Evolutionary conservation across 306 rosid genomes (phyloP), one percentile per base, ranked within the genome.

Genomic region (Vigna trinervia): DNA sequence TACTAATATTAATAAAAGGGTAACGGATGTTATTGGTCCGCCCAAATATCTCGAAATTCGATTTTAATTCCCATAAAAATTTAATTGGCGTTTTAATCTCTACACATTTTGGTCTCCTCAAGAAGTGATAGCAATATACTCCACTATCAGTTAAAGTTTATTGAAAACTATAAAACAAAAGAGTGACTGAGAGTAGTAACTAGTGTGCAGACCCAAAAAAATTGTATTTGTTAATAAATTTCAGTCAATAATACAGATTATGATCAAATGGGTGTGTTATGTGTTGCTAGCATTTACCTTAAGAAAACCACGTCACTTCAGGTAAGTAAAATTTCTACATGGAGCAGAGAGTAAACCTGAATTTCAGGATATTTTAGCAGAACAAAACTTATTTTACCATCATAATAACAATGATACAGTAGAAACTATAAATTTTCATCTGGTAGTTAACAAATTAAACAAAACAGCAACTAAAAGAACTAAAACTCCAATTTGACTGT

Each of bases 381-480:
- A 41, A 41, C 46, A 41, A 41, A 41, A 41, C 46, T 41, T 41
- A 41, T 41, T 48, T 47, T 48, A 50, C 9, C 19, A 7, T n/a
- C 7, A 17, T 50, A 50, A 6, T 15, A 50, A 41, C 46, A 36
- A 36, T 36, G 2, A 50, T 12, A n/a, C 58, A 52, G 5, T 52
- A 20, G 54, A 58, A 69, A 26, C 69, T 1, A 50, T 3, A 53
- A 78, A 78, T 34, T 58, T 15, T 23, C 77, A 61, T 48, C 26
- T 5, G 26, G 52, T 22, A 8, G 58, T 12, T 65, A 36, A 36
- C 64, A 76, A 64, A 58, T 13, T 51, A 77, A 22, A 77, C 61
- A 73, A 67, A 69, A 43, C 68, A 80, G 70, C 5, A 43, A 71
- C 58, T 32, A 4, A 59, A 51, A 82, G 48, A 17, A 14, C 67